Conservation (phyloP, 352 stramenopile species). For the Globisporangium abappressorium region DNA sequence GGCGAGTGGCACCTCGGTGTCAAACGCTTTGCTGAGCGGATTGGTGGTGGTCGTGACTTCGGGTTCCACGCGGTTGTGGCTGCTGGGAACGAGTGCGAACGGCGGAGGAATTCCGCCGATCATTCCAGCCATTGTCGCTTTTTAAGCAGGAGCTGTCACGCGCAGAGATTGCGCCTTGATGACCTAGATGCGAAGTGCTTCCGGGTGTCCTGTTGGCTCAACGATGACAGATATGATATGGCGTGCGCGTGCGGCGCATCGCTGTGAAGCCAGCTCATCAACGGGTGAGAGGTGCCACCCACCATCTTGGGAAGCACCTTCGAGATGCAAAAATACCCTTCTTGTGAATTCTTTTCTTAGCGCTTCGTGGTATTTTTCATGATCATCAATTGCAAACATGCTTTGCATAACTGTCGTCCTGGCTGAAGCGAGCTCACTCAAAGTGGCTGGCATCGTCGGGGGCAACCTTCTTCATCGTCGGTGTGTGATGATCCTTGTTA, state of each 20-base stretch:
- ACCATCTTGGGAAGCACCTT: not conserved
- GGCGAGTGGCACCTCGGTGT: conserved; percentile 6
- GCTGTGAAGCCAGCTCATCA: not conserved
- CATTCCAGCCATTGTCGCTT: not conserved
- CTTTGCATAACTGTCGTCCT: not conserved
- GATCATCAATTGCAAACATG: not conserved
- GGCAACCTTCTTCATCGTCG: not conserved
- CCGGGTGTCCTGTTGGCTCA: not conserved
- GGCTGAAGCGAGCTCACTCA: no score
- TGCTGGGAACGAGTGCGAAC: conserved; percentile 7
- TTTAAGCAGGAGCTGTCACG: not conserved
- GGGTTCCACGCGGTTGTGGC: not conserved
- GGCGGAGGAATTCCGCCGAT: not conserved
- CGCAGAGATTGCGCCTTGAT: not conserved
- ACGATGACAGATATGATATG: not conserved
- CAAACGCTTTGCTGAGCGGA: not conserved
- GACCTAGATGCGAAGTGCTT: not conserved
- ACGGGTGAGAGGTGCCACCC: not conserved
- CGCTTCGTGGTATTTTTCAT: not conserved
- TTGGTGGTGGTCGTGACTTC: not conserved
- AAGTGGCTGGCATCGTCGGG: no score
- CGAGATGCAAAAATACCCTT: not conserved
- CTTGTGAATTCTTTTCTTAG: not conserved
- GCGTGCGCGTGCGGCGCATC: not conserved
- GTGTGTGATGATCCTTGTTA: not conserved